Base-by-base conservation (phyloP, 805 yeast species). In the Ogataea siamensis region DNA sequence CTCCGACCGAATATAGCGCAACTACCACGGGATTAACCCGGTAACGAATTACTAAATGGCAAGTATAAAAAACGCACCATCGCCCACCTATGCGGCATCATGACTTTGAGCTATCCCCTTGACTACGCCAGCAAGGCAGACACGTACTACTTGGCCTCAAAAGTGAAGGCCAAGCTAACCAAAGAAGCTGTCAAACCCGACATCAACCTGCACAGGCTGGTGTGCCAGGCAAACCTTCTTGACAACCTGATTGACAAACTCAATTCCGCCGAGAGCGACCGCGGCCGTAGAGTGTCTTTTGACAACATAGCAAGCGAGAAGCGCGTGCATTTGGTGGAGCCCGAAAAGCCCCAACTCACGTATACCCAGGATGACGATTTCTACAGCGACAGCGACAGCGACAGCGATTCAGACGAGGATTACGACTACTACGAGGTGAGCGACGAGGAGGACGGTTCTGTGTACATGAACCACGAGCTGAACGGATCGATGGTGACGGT, bases 161-260 rank as follows among this genome's bases (percentile, higher is more conserved):
- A 67, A 49, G 89, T 83, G 23, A 76, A 83, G 53, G 51, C 69
- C 13, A 82, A 80, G 62, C 70, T 82, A 17, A 77, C 84, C 29
- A 66, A 62, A 39, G 85, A 81, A 50, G 85, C 86, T 5, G 58
- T 73, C 17, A 69, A 70, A 46, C 71, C 73, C 10, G 81, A 78
- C 49, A 73, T 80, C 21, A 64, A 76, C 37, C 66, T 82, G 34
- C 67, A 84, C 33, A 63, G 67, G 34, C 67, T 82, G 26, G 86
- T 82, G 3, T 70, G 78, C 27, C 88, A 83, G 58, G 87, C 88
- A 14, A 83, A 82, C 57, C 63, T 83, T 66, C 68, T 82, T 46
- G 88, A 83, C 53, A 69, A 66, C 44, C 55, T 82, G 36, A 78
- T 83, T 74, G 85, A 76, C 51, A 63, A 63, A 39, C 61, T 74